Evolutionary conservation across 495 filamentous ascomycete genomes (phyloP).

Genomic region (Aspergillus indologenus): DNA sequence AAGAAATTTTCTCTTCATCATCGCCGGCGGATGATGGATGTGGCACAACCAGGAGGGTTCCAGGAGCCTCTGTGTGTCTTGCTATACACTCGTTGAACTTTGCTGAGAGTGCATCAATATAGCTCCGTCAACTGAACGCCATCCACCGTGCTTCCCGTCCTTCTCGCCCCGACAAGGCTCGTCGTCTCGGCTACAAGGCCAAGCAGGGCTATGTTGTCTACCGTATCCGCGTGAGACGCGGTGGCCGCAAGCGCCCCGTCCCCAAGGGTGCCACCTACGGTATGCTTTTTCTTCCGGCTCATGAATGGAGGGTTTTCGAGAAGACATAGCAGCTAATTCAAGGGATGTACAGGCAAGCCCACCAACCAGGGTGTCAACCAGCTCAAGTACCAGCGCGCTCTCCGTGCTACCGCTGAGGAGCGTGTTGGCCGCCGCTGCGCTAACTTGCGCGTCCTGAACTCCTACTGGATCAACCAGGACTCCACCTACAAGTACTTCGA

Average conservation of each 20-base stretch:
- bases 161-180: constrained; percentile 98
- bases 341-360: constrained; percentile 73
- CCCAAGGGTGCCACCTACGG: constrained; percentile 99
- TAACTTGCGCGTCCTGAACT: constrained; percentile 98
- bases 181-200: constrained; percentile 99
- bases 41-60: constrained; percentile 39
- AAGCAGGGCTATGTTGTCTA: constrained; percentile 99
- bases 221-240: constrained; percentile 93
- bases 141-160: constrained; percentile 98
- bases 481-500: constrained; percentile 99
- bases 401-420: constrained; percentile 96
- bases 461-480: constrained; percentile 99
- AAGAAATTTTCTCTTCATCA: constrained; percentile 11
- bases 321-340: constrained; percentile 13
- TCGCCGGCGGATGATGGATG: constrained; percentile 41
- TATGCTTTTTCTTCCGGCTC: constrained; percentile 48
- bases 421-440: constrained; percentile 98
- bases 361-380: constrained; percentile 99
- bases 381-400: constrained; percentile 99
- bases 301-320: too few species aligned
- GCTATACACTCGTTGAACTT: constrained; percentile 99
- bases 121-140: constrained; percentile 98
- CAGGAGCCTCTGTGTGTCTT: constrained; percentile 50
- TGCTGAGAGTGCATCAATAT: constrained; percentile 99
- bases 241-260: constrained; percentile 93